Base-by-base conservation (phyloP, 108 stramenopile genomes). In the Cylindrotheca closterium region DNA sequence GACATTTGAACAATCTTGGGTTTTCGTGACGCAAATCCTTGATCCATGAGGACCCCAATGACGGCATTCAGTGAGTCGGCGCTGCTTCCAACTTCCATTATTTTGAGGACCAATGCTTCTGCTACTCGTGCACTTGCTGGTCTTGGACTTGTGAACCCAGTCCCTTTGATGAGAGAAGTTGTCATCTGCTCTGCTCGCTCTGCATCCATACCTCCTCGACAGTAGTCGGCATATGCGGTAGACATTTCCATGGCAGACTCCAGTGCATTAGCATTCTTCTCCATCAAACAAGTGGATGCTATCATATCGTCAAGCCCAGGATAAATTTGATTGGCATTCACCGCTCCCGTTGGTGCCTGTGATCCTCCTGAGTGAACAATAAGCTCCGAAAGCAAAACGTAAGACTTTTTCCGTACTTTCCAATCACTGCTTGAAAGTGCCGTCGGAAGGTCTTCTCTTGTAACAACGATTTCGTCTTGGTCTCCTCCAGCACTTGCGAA, bases 191-290 rank as follows among this genome's bases (percentile, higher is more conserved):
- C 62, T 25, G 86, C 85, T 55, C 53, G 56, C 24, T 80, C 80
- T 47, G 77, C 70, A 2, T 69, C 58, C 5, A 67, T 46, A 22
- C 81, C 87, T 47, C 78, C 73, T 28, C 50, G 47, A 57, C 87
- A 92, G 28, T 74, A 63, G 49, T 87, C 79, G 2, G 77, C 83
- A 49, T 85, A 95, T 4, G 53, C 19, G 10, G 77, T 31, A 10
- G 69, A 73, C 3, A 90, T 64, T 19, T 79, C 47, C 17, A 95
- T 56, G 10, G 87, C 91, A n/a, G 74, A 77, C 70, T 95, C 94
- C 50, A 92, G 71, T 27, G 89, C 90, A 33, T 65, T 78, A 5
- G 88, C 87, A 72, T 90, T 92, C 47, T 81, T 84, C 45, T 95
- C 94, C n/a, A 68, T 68, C 60, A 82, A 58, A 15, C 37, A 42